Evolutionary conservation across 1,284 basidiomycete species (phyloP).

Genomic region (Termitomyces sp.): DNA sequence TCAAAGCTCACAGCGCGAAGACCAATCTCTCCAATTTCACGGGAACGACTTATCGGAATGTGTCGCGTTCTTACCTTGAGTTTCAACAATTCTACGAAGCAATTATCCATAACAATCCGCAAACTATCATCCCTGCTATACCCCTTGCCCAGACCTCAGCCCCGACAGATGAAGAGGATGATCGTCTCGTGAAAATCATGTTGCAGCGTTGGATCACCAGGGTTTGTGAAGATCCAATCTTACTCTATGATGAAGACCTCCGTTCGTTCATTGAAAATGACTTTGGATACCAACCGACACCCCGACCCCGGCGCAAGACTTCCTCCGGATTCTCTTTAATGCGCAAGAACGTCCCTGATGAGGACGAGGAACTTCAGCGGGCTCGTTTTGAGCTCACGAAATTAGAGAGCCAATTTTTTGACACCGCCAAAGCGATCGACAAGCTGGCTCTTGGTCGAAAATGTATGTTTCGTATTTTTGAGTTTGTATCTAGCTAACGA

Average conservation of each 20-base stretch:
- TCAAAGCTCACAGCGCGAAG: conserved; percentile 38
- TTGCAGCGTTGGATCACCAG: conserved; percentile 89
- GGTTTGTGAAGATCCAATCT: conserved; percentile 83
- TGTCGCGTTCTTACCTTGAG: conserved; percentile 86
- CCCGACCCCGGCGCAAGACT: conserved; percentile 66
- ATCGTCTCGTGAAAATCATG: conserved; percentile 87
- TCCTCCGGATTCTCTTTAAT: conserved; percentile 66
- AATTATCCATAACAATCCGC: conserved; percentile 77
- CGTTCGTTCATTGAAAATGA: conserved; percentile 92
- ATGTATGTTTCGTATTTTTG: conserved; percentile 39
- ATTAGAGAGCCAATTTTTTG: conserved; percentile 85
- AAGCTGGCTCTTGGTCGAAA: conserved; percentile 76
- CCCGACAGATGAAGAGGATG: conserved; percentile 93
- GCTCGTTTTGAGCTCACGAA: conserved; percentile 89
- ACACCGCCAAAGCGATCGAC: conserved; percentile 83
- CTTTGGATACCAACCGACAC: conserved; percentile 86
- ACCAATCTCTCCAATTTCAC: conserved; percentile 91
- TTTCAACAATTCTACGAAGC: conserved; percentile 90
- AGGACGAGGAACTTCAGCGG: conserved; percentile 79
- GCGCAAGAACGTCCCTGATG: conserved; percentile 70
- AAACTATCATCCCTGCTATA: conserved; percentile 88
- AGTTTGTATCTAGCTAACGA: background rate
- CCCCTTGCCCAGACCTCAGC: conserved; percentile 91
- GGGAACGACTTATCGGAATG: conserved; percentile 83
- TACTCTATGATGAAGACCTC: conserved; percentile 85